phyloP scores from a whole-genome alignment of 1,284 basidiomycete genomes.

The Volvariella surrecta region DNA sequence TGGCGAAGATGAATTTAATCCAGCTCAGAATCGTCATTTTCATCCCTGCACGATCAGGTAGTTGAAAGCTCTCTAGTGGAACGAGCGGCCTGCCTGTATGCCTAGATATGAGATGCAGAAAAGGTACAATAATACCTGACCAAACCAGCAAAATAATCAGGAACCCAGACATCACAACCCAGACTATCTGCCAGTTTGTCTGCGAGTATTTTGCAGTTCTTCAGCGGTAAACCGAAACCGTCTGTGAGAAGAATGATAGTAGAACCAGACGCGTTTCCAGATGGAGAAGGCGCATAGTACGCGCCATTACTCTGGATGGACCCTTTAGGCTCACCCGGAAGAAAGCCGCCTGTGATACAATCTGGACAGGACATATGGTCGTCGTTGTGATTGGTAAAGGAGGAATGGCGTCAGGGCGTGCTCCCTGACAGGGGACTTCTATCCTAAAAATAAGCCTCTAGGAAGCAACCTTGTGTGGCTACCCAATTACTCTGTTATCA shows the following conservation, averaged over 20 bases:
- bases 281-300: slow-evolving; percentile 31
- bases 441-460: no score
- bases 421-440: no score
- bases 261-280: slow-evolving; percentile 14
- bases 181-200: slow-evolving; percentile 46
- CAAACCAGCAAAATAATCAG: slow-evolving; percentile 40
- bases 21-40: slow-evolving; percentile 23
- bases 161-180: slow-evolving; percentile 55
- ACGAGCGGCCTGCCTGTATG: slow-evolving; percentile 32
- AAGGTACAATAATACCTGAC: slow-evolving; percentile 12
- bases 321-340: slow-evolving; percentile 35
- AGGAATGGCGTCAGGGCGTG: background rate
- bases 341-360: slow-evolving; percentile 27
- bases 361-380: slow-evolving; percentile 28
- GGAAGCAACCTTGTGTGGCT: no score
- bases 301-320: slow-evolving; percentile 25
- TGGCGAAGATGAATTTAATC: slow-evolving; percentile 21
- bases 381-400: background rate
- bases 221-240: slow-evolving; percentile 45
- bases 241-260: slow-evolving; percentile 55
- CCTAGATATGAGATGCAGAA: slow-evolving; percentile 11
- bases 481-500: no score
- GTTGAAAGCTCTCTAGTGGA: slow-evolving; percentile 22
- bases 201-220: slow-evolving; percentile 57
- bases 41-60: slow-evolving; percentile 32